Evolutionary conservation across 768 basidiomycete species (phyloP).

Genomic region (Tulasnella calospora): DNA sequence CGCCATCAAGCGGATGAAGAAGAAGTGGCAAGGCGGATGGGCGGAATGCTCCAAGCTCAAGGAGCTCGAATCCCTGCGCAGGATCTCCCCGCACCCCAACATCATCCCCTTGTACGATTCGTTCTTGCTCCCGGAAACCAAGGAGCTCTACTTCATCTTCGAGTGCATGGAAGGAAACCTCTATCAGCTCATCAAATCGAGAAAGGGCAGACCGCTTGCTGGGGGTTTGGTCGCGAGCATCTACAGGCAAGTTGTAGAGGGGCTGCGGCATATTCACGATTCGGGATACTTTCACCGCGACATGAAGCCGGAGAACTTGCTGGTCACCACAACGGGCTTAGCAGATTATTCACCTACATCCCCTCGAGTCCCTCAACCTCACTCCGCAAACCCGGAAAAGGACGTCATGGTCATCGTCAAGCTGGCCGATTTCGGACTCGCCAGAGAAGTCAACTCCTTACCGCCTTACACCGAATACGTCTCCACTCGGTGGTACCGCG

Average conservation of each 20-base stretch:
- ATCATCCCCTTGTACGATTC: slow-evolving; percentile 99
- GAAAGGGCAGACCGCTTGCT: slow-evolving; percentile 92
- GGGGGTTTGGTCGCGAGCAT: slow-evolving; percentile 93
- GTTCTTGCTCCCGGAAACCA: slow-evolving; percentile 91
- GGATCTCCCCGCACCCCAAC: slow-evolving; percentile 91
- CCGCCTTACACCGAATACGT: slow-evolving; percentile 99
- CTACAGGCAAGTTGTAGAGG: slow-evolving; percentile 85
- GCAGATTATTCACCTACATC: slow-evolving; percentile 83
- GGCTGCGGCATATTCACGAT: slow-evolving; percentile 86
- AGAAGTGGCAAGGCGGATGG: slow-evolving; percentile 97
- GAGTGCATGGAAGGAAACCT: slow-evolving; percentile 99
- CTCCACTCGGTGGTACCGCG: slow-evolving; percentile 98
- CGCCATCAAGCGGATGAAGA: slow-evolving; percentile 97
- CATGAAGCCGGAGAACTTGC: slow-evolving; percentile 99
- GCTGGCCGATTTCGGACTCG: slow-evolving; percentile 96
- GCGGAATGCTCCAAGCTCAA: slow-evolving; percentile 92
- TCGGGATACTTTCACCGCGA: slow-evolving; percentile 98
- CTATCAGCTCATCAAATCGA: slow-evolving; percentile 96
- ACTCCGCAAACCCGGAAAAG: slow-evolving; percentile 65
- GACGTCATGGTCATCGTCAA: slow-evolving; percentile 97
- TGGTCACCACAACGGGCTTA: slow-evolving; percentile 95
- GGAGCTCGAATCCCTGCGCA: slow-evolving; percentile 94
- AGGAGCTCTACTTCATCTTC: slow-evolving; percentile 98
- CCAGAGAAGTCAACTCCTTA: slow-evolving; percentile 75
- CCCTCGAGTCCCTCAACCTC: slow-evolving; percentile 49